A percentile compares a stretch with the other conserved stretches of the same genome.
Evolutionary conservation across 2,329 filamentous ascomycete genomes (phyloP).

Genomic region (Colletotrichum sp.): DNA sequence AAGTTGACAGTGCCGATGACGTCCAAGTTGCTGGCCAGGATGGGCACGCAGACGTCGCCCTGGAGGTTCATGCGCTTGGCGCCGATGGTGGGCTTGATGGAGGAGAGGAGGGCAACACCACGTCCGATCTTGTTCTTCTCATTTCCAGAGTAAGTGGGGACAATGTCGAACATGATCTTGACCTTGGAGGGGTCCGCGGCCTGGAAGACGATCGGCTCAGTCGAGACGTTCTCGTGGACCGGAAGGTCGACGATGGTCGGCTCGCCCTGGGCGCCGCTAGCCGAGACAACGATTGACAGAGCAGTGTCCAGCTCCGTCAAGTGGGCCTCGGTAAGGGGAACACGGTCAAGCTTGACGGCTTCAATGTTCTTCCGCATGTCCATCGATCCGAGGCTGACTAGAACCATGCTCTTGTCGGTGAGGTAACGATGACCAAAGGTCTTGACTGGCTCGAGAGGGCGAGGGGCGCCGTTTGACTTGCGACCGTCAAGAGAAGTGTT

Average conservation of each 20-base stretch:
- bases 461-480: slow-evolving; percentile 55
- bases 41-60: slow-evolving; percentile 90
- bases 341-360: slow-evolving; percentile 85
- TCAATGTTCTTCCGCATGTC: slow-evolving; percentile 84
- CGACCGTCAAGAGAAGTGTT: slow-evolving; percentile 67
- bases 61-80: slow-evolving; percentile 89
- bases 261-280: slow-evolving; percentile 83
- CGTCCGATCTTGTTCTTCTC: slow-evolving; percentile 89
- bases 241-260: slow-evolving; percentile 90
- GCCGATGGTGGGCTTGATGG: slow-evolving; percentile 82
- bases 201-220: slow-evolving; percentile 91
- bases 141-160: slow-evolving; percentile 92
- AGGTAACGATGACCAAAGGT: slow-evolving; percentile 96
- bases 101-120: slow-evolving; percentile 86
- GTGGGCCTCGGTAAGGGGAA: slow-evolving; percentile 87
- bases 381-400: slow-evolving; percentile 94
- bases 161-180: slow-evolving; percentile 90
- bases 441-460: slow-evolving; percentile 80
- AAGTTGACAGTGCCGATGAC: slow-evolving; percentile 96
- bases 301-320: slow-evolving; percentile 94
- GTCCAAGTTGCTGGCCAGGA: slow-evolving; percentile 83
- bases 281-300: slow-evolving; percentile 88
- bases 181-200: slow-evolving; percentile 80
- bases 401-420: slow-evolving; percentile 83
- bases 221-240: slow-evolving; percentile 91